Percentiles rank a stretch among this genome's conserved stretches.
These are phyloP conservation scores for Ustilago curta DNA, from an alignment of 1,284 basidiomycete species.

Conservation along the genomic window DNA sequence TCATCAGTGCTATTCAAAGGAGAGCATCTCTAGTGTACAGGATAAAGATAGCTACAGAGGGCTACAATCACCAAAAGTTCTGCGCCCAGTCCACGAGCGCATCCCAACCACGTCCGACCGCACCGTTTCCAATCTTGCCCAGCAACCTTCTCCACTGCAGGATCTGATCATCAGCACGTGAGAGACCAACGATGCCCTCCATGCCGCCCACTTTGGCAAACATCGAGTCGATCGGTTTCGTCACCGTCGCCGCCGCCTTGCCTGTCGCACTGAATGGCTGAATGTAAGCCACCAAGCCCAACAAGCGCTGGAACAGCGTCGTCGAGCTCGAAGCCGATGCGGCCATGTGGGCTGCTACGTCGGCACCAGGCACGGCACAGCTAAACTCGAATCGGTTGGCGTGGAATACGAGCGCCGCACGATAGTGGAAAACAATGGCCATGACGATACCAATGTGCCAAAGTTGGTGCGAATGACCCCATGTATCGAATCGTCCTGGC, in stretches of 20 bases:
- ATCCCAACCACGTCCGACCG: conserved; percentile 58
- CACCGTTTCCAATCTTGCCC: conserved; percentile 55
- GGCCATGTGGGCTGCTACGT: conserved; percentile 13
- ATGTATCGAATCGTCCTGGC: conserved; percentile 64
- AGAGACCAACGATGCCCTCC: conserved; percentile 56
- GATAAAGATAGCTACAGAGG: neutral
- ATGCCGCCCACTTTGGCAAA: conserved; percentile 54
- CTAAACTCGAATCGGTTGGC: conserved; percentile 64
- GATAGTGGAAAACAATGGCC: conserved; percentile 65
- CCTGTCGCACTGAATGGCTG: conserved; percentile 19
- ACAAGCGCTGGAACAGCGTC: conserved; percentile 20
- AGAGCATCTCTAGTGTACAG: neutral
- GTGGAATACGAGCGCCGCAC: conserved; percentile 63
- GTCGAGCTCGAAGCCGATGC: conserved; percentile 10
- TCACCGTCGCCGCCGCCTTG: conserved; percentile 25
- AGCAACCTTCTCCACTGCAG: conserved; percentile 55
- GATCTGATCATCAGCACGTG: conserved; percentile 55
- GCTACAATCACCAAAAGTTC: conserved; percentile 41
- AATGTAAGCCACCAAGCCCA: conserved; percentile 18
- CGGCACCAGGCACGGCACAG: conserved; percentile 41
- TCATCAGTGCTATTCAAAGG: too few relatives aligned
- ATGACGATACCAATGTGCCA: conserved; percentile 67
- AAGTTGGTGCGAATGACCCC: conserved; percentile 67
- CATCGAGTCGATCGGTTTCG: conserved; percentile 41
- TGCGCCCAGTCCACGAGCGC: conserved; percentile 56